These are phyloP conservation scores for Geranomyces variabilis DNA, from an alignment of 192 early-diverging fungal genomes.

Conservation along the genomic window DNA sequence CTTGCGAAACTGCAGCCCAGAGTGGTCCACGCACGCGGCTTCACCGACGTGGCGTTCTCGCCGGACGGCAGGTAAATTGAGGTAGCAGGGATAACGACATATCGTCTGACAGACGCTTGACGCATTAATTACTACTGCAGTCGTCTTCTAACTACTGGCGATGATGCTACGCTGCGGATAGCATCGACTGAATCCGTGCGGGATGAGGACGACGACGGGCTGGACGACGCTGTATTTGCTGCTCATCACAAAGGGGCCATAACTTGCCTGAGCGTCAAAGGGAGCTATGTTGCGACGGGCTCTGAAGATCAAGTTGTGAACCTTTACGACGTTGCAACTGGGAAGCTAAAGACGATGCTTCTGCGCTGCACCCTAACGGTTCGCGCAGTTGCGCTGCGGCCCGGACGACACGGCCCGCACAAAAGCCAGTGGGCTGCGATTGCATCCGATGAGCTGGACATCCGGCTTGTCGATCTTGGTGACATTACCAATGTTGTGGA, in stretches of 20 bases:
- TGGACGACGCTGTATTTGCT: conserved; percentile 4
- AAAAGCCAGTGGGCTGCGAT: conserved; percentile 23
- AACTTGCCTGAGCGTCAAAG: conserved; percentile 22
- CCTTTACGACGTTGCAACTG: background rate
- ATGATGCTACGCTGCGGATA: conserved; percentile 23
- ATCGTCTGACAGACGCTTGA: background rate
- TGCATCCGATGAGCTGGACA: conserved; percentile 43
- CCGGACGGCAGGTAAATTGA: conserved; percentile 9
- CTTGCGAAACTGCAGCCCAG: conserved; percentile 16
- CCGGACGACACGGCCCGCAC: conserved; percentile 17
- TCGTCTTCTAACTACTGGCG: conserved; percentile 28
- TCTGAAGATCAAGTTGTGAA: conserved; percentile 34
- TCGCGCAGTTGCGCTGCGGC: conserved; percentile 26
- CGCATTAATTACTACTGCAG: background rate
- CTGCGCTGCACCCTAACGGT: conserved; percentile 30
- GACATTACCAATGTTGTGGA: conserved; percentile 49
- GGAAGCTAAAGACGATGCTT: conserved; percentile 3
- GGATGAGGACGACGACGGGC: conserved; percentile 35
- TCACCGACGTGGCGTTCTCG: conserved; percentile 25
- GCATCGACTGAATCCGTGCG: conserved; percentile 19
- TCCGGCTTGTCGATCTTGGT: conserved; percentile 40
- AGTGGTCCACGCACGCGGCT: conserved; percentile 26
- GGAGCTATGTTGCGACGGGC: conserved; percentile 20
- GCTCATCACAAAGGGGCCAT: conserved; percentile 28
- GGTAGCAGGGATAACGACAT: background rate